These are phyloP conservation scores for Neonectria hederae DNA, from an alignment of 2,329 filamentous ascomycete genomes.

Conservation along the genomic window DNA sequence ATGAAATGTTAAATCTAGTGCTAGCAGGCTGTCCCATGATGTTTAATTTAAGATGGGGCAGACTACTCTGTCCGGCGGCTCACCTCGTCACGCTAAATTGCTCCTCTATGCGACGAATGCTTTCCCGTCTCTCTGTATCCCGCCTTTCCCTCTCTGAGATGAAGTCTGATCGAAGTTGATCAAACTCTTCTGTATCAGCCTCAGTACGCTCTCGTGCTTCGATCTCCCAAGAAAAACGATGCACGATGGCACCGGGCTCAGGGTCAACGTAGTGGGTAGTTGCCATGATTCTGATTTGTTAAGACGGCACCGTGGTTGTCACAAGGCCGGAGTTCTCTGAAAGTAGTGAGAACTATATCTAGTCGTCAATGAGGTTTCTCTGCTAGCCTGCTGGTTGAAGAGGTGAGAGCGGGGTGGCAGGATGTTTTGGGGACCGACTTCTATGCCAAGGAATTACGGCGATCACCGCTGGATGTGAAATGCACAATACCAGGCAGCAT, in stretches of 20 bases:
- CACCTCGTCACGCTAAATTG: background rate
- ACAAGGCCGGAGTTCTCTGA: background rate
- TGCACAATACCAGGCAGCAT: background rate
- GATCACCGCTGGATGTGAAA: background rate
- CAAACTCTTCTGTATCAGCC: conserved; percentile 9
- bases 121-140: background rate
- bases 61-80: background rate
- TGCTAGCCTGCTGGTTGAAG: background rate
- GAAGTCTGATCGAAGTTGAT: background rate
- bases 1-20: background rate
- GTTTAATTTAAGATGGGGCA: background rate
- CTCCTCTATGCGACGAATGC: background rate
- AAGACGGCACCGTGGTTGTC: background rate
- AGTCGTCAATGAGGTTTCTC: background rate
- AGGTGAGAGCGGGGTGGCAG: background rate
- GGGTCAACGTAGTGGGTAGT: conserved; percentile 9
- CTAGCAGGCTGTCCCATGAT: background rate
- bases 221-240: conserved; percentile 26
- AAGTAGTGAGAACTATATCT: background rate
- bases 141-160: background rate
- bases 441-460: background rate
- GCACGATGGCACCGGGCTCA: conserved; percentile 17
- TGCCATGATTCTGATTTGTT: background rate
- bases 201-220: background rate
- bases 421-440: background rate